phyloP scores from a whole-genome alignment of 73 alveolate species.

The Strombidium stylifer region DNA sequence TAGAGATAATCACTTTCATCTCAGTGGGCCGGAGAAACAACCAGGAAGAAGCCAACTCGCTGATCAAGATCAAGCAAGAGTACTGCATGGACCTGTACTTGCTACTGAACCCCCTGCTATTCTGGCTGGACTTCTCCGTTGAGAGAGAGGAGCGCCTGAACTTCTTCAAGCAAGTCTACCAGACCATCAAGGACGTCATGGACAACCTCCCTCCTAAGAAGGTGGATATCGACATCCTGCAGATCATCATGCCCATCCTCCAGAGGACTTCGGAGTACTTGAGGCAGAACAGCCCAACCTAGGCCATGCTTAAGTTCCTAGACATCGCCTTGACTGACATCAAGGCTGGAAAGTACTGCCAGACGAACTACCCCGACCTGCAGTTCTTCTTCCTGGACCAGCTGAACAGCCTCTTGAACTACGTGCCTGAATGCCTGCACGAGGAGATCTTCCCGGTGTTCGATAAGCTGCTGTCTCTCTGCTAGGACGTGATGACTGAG shows the following conservation, averaged over 20 bases:
- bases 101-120: slow-evolving; percentile 50
- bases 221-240: slow-evolving; percentile 47
- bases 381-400: slow-evolving; percentile 29
- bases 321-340: slow-evolving; percentile 55
- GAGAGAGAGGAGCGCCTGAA: slow-evolving; percentile 63
- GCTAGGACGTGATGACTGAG: slow-evolving; percentile 20
- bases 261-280: slow-evolving; percentile 29
- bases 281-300: slow-evolving; percentile 37
- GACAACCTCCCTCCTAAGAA: slow-evolving; percentile 52
- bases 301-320: slow-evolving; percentile 51
- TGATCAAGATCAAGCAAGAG: slow-evolving; percentile 37
- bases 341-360: slow-evolving; percentile 7
- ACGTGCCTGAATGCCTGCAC: slow-evolving; percentile 45
- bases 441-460: slow-evolving; percentile 55
- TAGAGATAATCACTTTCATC: slow-evolving; percentile 49
- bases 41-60: slow-evolving; percentile 62
- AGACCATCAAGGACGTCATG: slow-evolving; percentile 52
- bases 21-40: slow-evolving; percentile 41
- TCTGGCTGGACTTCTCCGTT: slow-evolving; percentile 58
- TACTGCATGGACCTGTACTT: slow-evolving; percentile 49
- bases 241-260: slow-evolving; percentile 38
- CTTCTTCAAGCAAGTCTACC: slow-evolving; percentile 48
- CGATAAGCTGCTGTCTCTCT: slow-evolving; percentile 30
- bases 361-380: slow-evolving; percentile 22
- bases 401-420: slow-evolving; percentile 23